A percentile compares a stretch with the other conserved stretches of the same genome.
Conservation (phyloP, 1,284 basidiomycete genomes). For the Trichosporon faecale region DNA sequence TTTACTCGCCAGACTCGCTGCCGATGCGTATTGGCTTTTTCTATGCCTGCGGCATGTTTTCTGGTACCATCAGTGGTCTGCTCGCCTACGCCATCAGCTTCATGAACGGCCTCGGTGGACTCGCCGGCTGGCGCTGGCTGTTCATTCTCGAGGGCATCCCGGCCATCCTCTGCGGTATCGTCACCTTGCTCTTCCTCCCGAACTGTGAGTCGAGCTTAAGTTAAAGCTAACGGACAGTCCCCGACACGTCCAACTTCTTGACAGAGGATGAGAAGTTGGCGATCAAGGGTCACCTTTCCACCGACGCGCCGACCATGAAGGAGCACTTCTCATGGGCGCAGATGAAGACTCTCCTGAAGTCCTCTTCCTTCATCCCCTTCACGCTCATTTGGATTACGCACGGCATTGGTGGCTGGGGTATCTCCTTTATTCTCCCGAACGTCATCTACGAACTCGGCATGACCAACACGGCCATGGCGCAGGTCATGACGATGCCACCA, state of each 20-base stretch:
- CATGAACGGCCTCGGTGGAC: conserved; percentile 31
- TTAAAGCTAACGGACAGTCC: not conserved
- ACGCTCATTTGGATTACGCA: conserved; percentile 20
- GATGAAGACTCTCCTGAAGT: not conserved
- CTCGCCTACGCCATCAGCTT: conserved; percentile 38
- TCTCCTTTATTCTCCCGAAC: conserved; percentile 18
- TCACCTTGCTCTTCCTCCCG: conserved; percentile 54
- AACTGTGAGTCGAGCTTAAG: conserved; percentile 37
- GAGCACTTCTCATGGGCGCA: not conserved
- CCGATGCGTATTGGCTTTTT: conserved; percentile 24
- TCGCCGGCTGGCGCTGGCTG: conserved; percentile 41
- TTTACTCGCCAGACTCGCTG: conserved; percentile 33
- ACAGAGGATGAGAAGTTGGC: not conserved
- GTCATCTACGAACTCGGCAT: conserved; percentile 20
- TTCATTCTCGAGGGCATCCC: conserved; percentile 58
- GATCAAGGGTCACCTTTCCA: conserved; percentile 12
- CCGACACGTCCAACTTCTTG: conserved; percentile 14
- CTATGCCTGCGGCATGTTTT: conserved; percentile 27
- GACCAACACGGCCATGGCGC: conserved; percentile 14
- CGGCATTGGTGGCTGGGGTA: conserved; percentile 20
- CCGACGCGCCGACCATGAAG: conserved; percentile 8
- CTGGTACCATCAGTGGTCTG: conserved; percentile 34
- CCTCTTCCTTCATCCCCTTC: conserved; percentile 14
- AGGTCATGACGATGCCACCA: conserved; percentile 23
- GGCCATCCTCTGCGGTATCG: conserved; percentile 51